Conservation (phyloP, 2,329 filamentous ascomycete genomes). For the Hyphodiscus sp. region DNA sequence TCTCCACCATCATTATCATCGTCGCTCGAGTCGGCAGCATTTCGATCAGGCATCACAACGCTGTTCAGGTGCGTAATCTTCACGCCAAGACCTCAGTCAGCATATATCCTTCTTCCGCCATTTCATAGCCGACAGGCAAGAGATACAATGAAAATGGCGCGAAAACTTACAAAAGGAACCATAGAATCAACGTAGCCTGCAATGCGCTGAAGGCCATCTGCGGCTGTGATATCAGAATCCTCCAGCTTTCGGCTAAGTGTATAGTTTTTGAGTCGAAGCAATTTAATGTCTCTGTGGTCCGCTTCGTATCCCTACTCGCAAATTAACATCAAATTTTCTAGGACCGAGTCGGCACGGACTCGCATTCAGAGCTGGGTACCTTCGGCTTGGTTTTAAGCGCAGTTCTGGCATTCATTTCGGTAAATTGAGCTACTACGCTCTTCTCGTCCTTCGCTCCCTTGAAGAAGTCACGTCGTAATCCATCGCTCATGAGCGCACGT, state of each 20-base stretch:
- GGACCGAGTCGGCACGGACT: not conserved
- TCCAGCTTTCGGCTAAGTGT: constrained; percentile 62
- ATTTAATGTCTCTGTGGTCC: constrained; percentile 70
- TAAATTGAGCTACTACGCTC: constrained; percentile 60
- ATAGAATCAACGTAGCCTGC: constrained; percentile 58
- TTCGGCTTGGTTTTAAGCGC: constrained; percentile 83
- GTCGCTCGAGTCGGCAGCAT: not conserved
- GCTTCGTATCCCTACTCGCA: constrained; percentile 59
- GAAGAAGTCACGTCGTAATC: constrained; percentile 60
- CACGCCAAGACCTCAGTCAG: constrained; percentile 8
- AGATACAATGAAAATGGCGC: not conserved
- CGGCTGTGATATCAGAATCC: constrained; percentile 57
- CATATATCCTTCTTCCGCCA: not conserved
- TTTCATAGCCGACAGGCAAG: not conserved
- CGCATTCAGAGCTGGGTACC: constrained; percentile 32
- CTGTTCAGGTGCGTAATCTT: constrained; percentile 67
- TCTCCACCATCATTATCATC: not conserved
- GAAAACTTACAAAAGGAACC: constrained; percentile 68
- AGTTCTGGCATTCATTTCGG: constrained; percentile 55
- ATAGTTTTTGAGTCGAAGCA: constrained; percentile 76
- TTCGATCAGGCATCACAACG: constrained; percentile 63
- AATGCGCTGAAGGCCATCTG: constrained; percentile 59
- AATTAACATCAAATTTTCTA: not conserved
- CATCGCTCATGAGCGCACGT: constrained; percentile 52
- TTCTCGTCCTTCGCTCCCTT: constrained; percentile 45